These are phyloP conservation scores for Pythium myriotylum DNA, from an alignment of 352 stramenopile genomes.

Conservation along the genomic window DNA sequence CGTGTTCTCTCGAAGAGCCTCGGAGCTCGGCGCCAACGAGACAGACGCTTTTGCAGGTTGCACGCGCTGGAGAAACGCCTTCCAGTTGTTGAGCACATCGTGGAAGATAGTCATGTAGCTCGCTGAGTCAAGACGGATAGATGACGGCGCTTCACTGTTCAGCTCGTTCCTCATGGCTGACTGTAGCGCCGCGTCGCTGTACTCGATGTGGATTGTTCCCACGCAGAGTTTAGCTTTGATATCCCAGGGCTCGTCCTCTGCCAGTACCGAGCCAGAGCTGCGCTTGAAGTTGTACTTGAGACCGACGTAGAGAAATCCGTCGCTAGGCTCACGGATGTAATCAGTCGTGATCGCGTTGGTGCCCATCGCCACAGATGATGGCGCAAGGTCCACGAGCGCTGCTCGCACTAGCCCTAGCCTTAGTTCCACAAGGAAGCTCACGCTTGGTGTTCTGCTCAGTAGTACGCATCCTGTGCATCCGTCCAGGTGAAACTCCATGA, in stretches of 20 bases:
- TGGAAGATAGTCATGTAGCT: slow-evolving; percentile 54
- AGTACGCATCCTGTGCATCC: slow-evolving; percentile 52
- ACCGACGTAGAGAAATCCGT: slow-evolving; percentile 76
- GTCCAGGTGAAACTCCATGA: slow-evolving; percentile 49
- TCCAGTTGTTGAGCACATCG: slow-evolving; percentile 52
- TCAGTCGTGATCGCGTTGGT: slow-evolving; percentile 59
- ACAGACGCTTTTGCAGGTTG: neutral
- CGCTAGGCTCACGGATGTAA: slow-evolving; percentile 62
- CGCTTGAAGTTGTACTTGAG: slow-evolving; percentile 57
- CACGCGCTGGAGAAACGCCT: slow-evolving; percentile 38
- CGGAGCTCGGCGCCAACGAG: neutral
- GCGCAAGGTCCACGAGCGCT: slow-evolving; percentile 29
- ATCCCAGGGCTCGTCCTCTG: slow-evolving; percentile 40
- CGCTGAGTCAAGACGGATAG: slow-evolving; percentile 30
- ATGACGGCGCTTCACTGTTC: neutral
- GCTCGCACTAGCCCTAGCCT: slow-evolving; percentile 55
- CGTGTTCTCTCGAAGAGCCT: neutral
- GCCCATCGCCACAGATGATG: neutral
- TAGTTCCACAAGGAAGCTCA: slow-evolving; percentile 56
- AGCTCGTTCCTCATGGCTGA: slow-evolving; percentile 1
- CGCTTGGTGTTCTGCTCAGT: slow-evolving; percentile 30
- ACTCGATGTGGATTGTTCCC: slow-evolving; percentile 59
- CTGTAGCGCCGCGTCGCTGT: slow-evolving; percentile 54
- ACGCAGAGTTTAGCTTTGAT: slow-evolving; percentile 65
- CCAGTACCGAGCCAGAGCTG: slow-evolving; percentile 2